Base-by-base conservation (phyloP, 1,284 basidiomycete species). In the Ustilago trichophora region DNA sequence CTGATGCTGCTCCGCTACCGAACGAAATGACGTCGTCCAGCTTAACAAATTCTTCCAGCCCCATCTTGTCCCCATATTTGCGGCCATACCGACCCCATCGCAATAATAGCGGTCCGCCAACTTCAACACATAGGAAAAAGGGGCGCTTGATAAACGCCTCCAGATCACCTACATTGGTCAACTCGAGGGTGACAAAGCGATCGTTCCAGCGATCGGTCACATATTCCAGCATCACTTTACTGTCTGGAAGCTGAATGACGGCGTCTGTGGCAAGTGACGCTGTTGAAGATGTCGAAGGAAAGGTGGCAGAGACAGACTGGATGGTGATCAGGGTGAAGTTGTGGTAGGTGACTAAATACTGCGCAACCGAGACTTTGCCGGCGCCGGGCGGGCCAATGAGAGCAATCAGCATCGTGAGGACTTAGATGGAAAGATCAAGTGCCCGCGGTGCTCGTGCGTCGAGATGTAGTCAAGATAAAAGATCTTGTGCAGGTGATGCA, bases 391-490 rank as follows among this genome's bases (percentile, higher is more conserved):
- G 90, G 15, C 95, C 95, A 31, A 96, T 85, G 53, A 98, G 87
- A 11, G 91, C 89, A 73, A 98, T 88, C 79, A 97, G 88, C 91
- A 92, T 89, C 16, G n/a, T n/a, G n/a, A n/a, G n/a, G n/a, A n/a
- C n/a, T n/a, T n/a, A n/a, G n/a, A n/a, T n/a, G n/a, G n/a, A n/a
- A n/a, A n/a, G n/a, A n/a, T n/a, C n/a, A n/a, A n/a, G n/a, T n/a
- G n/a, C n/a, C n/a, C n/a, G n/a, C n/a, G n/a, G n/a, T n/a, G n/a
- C n/a, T n/a, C n/a, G n/a, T n/a, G n/a, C n/a, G n/a, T n/a, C n/a
- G n/a, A n/a, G n/a, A n/a, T n/a, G n/a, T n/a, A n/a, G n/a, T n/a
- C n/a, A n/a, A n/a, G n/a, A n/a, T n/a, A n/a, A n/a, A n/a, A n/a
- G n/a, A n/a, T n/a, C n/a, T n/a, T n/a, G 29, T 26, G 31, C 29